These are phyloP conservation scores for Cokeromyces recurvatus DNA, from an alignment of 371 early-diverging fungal genomes.

Conservation along the genomic window DNA sequence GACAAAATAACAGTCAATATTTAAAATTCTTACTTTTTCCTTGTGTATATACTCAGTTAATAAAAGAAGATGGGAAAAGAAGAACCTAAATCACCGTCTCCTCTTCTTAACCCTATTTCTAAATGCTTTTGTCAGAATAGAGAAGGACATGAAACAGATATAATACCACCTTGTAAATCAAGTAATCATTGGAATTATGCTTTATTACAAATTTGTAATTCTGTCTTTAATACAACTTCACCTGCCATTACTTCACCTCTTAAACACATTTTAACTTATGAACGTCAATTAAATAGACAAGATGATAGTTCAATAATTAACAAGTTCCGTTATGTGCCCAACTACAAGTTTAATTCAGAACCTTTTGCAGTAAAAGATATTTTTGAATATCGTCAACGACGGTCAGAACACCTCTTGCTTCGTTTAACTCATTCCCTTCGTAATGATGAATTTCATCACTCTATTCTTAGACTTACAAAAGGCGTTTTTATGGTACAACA, in stretches of 20 bases:
- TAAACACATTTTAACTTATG: background rate
- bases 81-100: too few species aligned
- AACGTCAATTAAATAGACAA: background rate
- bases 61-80: too few species aligned
- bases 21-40: too few species aligned
- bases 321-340: background rate
- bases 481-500: conserved; percentile 31
- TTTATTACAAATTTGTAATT: conserved; percentile 3
- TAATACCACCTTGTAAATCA: too few species aligned
- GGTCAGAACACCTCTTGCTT: conserved; percentile 28
- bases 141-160: too few species aligned
- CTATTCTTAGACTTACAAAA: conserved; percentile 17
- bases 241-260: conserved; percentile 3
- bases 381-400: conserved; percentile 17
- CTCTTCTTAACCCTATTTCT: too few species aligned
- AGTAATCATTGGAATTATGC: conserved; percentile 18
- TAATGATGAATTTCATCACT: conserved; percentile 1
- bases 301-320: too few species aligned
- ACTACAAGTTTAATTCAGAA: conserved; percentile 7
- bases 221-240: background rate
- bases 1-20: too few species aligned
- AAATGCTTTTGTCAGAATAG: too few species aligned
- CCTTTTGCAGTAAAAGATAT: conserved; percentile 2
- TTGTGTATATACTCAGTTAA: too few species aligned
- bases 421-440: conserved; percentile 15